Conservation (phyloP, 2,329 filamentous ascomycete species). For the Fusarium secorum region DNA sequence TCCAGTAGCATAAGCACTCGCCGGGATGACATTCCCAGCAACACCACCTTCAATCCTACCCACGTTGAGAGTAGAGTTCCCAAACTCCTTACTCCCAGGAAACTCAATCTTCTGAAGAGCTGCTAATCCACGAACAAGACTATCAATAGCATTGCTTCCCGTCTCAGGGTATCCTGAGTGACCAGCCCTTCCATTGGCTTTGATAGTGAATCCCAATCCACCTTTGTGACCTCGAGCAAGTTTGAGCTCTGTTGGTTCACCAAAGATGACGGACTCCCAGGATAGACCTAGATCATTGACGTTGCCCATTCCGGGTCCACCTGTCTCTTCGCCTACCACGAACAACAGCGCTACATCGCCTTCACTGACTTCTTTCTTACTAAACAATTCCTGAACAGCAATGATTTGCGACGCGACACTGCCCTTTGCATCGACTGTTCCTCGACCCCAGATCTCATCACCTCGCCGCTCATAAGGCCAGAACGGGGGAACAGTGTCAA, state of each 20-base stretch:
- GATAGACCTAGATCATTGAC: background rate
- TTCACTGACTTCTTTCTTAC: fast-evolving
- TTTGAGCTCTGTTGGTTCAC: slow-evolving; percentile 9
- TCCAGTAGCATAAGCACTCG: background rate
- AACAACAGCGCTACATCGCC: background rate
- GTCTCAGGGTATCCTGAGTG: slow-evolving; percentile 10
- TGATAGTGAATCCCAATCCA: background rate
- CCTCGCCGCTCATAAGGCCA: slow-evolving; percentile 4
- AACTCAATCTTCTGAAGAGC: background rate
- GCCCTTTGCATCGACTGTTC: background rate
- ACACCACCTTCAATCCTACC: slow-evolving; percentile 1
- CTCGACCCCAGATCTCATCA: slow-evolving; percentile 11
- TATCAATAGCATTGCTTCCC: slow-evolving; percentile 1
- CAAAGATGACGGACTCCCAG: slow-evolving; percentile 6
- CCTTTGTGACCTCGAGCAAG: slow-evolving; percentile 2
- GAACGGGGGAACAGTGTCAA: slow-evolving; percentile 4
- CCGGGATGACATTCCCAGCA: background rate
- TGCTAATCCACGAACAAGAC: background rate
- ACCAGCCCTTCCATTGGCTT: background rate
- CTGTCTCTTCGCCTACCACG: background rate
- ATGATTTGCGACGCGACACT: background rate
- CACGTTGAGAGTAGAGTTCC: background rate
- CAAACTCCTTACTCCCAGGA: background rate
- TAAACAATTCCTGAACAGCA: background rate
- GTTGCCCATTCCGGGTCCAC: background rate